A percentile compares a stretch with the other conserved stretches of the same genome.
These are phyloP conservation scores for Microcyclospora pomicola DNA, from an alignment of 2,329 filamentous ascomycete genomes.

Conservation along the genomic window DNA sequence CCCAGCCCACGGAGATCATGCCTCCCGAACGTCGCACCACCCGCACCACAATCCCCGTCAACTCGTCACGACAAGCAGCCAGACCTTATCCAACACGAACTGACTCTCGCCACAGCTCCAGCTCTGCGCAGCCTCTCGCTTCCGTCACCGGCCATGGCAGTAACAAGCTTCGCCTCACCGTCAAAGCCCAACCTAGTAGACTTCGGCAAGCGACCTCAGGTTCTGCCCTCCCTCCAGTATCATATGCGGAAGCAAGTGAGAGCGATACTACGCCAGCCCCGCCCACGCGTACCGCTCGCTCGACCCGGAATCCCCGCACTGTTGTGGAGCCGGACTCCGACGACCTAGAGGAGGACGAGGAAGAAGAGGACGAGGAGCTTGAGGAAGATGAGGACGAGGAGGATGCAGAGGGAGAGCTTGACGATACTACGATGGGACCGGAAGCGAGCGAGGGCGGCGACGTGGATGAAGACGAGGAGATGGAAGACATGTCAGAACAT, in stretches of 20 bases:
- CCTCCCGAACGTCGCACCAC: conserved; percentile 20
- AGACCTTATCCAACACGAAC: conserved; percentile 13
- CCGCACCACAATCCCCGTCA: conserved; percentile 12
- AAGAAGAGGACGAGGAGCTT: conserved; percentile 11
- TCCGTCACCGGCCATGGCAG: conserved; percentile 28
- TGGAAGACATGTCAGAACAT: conserved; percentile 23
- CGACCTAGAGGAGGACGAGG: conserved; percentile 19
- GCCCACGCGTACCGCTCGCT: conserved; percentile 14
- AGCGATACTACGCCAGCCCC: conserved; percentile 22
- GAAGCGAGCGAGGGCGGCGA: conserved; percentile 8
- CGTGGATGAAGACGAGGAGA: conserved; percentile 24
- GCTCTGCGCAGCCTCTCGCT: conserved; percentile 6
- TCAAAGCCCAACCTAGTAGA: conserved; percentile 37
- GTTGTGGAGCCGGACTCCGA: conserved; percentile 23
- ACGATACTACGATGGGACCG: conserved; percentile 10
- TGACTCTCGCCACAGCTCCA: conserved; percentile 15
- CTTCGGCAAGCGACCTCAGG: conserved; percentile 33
- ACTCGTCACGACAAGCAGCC: conserved; percentile 6
- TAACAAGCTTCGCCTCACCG: conserved; percentile 34
- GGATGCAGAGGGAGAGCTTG: conserved; percentile 18
- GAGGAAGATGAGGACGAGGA: conserved; percentile 7
- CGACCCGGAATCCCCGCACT: conserved; percentile 21
- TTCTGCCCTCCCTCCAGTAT: conserved; percentile 18
- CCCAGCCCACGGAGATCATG: conserved; percentile 10
- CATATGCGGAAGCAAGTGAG: conserved; percentile 19